A percentile compares a stretch with the other conserved stretches of the same genome.
phyloP scores from a whole-genome alignment of 345 rosid genomes.

The Ricinus communis region DNA sequence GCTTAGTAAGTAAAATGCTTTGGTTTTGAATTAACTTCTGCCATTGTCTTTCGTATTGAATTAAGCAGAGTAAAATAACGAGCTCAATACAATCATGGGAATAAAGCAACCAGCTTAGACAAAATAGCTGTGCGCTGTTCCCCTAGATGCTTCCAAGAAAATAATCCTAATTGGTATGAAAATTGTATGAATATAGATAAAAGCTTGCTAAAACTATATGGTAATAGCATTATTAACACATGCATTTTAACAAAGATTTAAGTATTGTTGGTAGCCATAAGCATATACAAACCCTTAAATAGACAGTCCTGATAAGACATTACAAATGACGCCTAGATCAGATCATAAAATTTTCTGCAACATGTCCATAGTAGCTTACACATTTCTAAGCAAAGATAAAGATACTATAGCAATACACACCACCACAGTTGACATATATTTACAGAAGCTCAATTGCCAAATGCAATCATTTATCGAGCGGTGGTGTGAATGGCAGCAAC shows the following conservation, averaged over 20 bases:
- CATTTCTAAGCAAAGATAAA: background rate
- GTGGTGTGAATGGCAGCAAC: conserved; percentile 62
- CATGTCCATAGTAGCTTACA: background rate
- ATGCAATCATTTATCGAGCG: background rate
- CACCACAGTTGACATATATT: too few relatives aligned
- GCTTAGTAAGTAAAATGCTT: background rate
- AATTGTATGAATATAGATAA: background rate
- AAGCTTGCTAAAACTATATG: background rate
- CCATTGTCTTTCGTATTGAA: too few relatives aligned
- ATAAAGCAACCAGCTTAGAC: too few relatives aligned
- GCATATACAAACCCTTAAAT: background rate
- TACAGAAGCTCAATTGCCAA: background rate
- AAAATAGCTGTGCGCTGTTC: too few relatives aligned
- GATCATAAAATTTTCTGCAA: background rate
- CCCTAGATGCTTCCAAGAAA: too few relatives aligned
- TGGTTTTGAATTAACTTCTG: background rate
- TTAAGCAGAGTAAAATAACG: too few relatives aligned
- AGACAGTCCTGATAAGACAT: background rate
- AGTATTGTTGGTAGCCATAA: background rate
- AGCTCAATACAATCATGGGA: too few relatives aligned
- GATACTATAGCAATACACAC: background rate
- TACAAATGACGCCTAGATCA: background rate
- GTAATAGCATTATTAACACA: background rate
- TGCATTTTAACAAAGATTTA: background rate
- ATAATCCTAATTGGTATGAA: too few relatives aligned